Percentiles rank a stretch among this genome's conserved stretches.
phyloP scores from a whole-genome alignment of 192 early-diverging fungal genomes.

The Dimargaris verticillata region DNA sequence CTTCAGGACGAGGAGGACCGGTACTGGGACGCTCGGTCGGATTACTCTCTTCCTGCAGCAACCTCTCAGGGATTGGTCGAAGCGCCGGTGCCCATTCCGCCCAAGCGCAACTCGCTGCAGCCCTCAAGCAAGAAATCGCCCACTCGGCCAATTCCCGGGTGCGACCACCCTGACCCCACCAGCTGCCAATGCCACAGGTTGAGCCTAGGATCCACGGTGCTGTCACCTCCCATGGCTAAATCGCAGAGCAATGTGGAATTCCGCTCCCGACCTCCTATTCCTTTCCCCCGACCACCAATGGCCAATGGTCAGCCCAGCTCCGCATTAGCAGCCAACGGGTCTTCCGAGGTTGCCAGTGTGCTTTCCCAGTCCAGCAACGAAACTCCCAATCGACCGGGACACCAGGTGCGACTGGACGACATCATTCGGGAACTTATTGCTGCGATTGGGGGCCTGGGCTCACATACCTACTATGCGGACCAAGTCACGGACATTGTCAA shows the following conservation, averaged over 20 bases:
- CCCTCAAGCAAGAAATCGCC: background rate
- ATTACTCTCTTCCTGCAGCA: background rate
- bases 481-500: slow-evolving; percentile 1
- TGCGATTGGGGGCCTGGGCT: slow-evolving; percentile 4
- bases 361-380: background rate
- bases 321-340: background rate
- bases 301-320: background rate
- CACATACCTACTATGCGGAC: slow-evolving; percentile 9
- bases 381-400: too few relatives aligned
- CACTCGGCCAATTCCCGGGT: background rate
- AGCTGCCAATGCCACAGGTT: background rate
- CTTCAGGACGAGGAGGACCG: slow-evolving; percentile 4
- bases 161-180: background rate
- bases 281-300: background rate
- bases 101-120: background rate
- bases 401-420: background rate
- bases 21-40: background rate
- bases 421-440: background rate
- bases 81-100: background rate
- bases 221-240: slow-evolving; percentile 7
- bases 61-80: too few relatives aligned
- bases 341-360: background rate
- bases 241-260: background rate
- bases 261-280: background rate
- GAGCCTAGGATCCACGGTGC: slow-evolving; percentile 1